These are phyloP conservation scores for Plasmodium ovale DNA, from an alignment of 169 alveolate genomes.

Conservation along the genomic window DNA sequence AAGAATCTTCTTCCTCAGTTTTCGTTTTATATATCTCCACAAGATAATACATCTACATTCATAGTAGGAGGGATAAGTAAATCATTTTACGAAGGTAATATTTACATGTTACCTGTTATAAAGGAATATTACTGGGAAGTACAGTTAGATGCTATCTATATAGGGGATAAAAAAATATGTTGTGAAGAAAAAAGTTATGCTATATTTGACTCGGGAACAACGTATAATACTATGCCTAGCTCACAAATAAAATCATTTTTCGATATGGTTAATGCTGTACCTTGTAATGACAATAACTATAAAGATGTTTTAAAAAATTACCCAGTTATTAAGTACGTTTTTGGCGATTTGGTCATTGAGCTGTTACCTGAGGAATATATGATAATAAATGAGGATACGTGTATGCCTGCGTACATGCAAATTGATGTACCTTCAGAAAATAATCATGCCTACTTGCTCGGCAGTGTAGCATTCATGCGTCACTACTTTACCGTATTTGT, in stretches of 20 bases:
- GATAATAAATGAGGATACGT: constrained; percentile 73
- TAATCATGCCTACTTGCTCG: constrained; percentile 91
- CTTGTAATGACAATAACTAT: constrained; percentile 60
- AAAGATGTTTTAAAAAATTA: constrained; percentile 51
- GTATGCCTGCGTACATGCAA: constrained; percentile 91
- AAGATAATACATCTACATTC: constrained; percentile 56
- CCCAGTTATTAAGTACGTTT: constrained; percentile 81
- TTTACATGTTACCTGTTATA: constrained; percentile 89
- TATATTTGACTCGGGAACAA: constrained; percentile 91
- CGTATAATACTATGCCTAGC: constrained; percentile 90
- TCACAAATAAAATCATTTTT: constrained; percentile 78
- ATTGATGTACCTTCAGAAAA: constrained; percentile 91
- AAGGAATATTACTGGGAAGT: constrained; percentile 93
- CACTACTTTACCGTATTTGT: constrained; percentile 87
- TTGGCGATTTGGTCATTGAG: constrained; percentile 78
- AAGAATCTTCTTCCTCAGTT: constrained; percentile 84
- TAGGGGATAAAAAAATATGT: constrained; percentile 89
- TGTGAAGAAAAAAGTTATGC: constrained; percentile 87
- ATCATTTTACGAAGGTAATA: constrained; percentile 83
- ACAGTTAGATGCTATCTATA: constrained; percentile 85
- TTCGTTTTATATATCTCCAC: constrained; percentile 88
- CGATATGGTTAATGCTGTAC: constrained; percentile 63
- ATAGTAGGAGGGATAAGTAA: constrained; percentile 88
- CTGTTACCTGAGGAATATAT: constrained; percentile 80
- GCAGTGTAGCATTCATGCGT: constrained; percentile 89